Evolutionary conservation across 352 stramenopile species (phyloP).

Genomic region (Pilasporangium apinafurcum): DNA sequence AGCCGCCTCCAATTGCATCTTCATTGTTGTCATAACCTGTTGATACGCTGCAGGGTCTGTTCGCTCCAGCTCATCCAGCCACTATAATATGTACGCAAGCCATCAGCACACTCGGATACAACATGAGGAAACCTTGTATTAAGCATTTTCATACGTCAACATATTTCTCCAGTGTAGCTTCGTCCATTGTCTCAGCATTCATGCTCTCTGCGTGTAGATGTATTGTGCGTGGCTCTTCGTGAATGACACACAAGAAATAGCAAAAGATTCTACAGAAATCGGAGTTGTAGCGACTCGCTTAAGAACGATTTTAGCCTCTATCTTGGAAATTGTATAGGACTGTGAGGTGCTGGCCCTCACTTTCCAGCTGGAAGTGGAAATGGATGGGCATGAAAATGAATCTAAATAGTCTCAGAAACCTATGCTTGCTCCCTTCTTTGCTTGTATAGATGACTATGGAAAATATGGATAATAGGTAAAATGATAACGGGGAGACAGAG

Average conservation of each 20-base stretch:
- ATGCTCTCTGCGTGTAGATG: background rate
- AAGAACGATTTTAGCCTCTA: no score
- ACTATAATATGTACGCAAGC: no score
- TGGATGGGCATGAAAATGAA: no score
- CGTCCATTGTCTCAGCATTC: constrained; percentile 28
- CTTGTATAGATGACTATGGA: no score
- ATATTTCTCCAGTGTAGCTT: constrained; percentile 66
- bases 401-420: no score
- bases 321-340: no score
- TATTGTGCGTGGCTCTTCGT: background rate
- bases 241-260: constrained; percentile 6
- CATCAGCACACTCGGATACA: no score
- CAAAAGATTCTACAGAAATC: background rate
- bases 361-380: no score
- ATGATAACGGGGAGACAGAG: no score
- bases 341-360: no score
- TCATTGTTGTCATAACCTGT: constrained; percentile 57
- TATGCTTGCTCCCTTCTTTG: no score
- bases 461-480: no score
- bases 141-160: constrained; percentile 32
- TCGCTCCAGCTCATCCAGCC: constrained; percentile 63
- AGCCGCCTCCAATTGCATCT: constrained; percentile 39
- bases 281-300: constrained; percentile 2
- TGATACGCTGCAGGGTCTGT: constrained; percentile 64
- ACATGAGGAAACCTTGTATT: background rate